These are phyloP conservation scores for Tricholomella constricta DNA, from an alignment of 768 basidiomycete species.

Conservation along the genomic window DNA sequence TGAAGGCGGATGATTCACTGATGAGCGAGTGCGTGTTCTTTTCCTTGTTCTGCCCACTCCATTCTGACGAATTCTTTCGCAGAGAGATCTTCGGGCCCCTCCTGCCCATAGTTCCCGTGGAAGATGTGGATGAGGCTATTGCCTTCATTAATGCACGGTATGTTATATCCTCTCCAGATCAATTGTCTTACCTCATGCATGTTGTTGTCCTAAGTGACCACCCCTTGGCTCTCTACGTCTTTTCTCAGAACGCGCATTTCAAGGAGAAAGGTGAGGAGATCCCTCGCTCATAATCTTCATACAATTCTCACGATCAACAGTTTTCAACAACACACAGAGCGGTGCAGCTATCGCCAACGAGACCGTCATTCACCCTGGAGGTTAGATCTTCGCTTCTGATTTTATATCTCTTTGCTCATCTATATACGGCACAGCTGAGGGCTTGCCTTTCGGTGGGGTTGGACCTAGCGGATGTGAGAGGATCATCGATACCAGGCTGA, in stretches of 20 bases:
- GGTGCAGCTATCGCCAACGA: constrained; percentile 77
- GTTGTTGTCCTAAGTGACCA: constrained; percentile 49
- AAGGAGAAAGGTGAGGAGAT: constrained; percentile 59
- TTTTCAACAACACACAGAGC: constrained; percentile 70
- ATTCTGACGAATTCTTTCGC: not conserved
- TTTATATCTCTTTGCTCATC: not conserved
- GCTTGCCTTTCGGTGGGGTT: constrained; percentile 30
- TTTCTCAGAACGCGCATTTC: constrained; percentile 57
- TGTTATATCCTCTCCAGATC: constrained; percentile 11
- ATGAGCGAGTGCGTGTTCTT: constrained; percentile 66
- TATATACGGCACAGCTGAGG: constrained; percentile 16
- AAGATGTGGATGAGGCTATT: constrained; percentile 71
- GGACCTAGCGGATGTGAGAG: constrained; percentile 57
- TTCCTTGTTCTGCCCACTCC: not conserved
- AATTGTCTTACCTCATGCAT: not conserved
- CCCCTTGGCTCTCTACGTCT: constrained; percentile 79
- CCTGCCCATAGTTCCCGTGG: constrained; percentile 72
- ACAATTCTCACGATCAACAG: constrained; percentile 32
- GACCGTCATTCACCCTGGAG: constrained; percentile 55
- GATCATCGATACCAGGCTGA: not conserved
- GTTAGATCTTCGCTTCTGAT: constrained; percentile 34
- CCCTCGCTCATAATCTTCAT: not conserved
- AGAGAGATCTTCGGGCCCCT: constrained; percentile 89
- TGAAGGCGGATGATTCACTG: constrained; percentile 63
- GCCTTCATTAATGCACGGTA: constrained; percentile 64